phyloP scores from a whole-genome alignment of 495 filamentous ascomycete genomes.

The Friedmanniomyces simplex region DNA sequence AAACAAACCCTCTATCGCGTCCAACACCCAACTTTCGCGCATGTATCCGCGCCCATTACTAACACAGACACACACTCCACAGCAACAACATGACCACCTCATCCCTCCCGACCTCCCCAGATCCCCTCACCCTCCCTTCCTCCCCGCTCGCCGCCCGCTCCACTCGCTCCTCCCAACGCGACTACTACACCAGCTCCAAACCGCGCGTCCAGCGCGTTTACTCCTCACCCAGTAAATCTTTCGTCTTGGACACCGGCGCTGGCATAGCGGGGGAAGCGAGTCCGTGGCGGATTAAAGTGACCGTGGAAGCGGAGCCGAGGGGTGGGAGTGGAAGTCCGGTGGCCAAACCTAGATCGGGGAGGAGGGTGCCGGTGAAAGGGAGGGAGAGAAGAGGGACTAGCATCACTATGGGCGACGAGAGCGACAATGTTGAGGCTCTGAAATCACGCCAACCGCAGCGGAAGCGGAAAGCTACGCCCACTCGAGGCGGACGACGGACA shows the following conservation, averaged over 20 bases:
- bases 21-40: neutral
- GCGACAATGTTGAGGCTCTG: conserved; percentile 11
- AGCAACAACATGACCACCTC: neutral
- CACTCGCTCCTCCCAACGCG: neutral
- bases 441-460: neutral
- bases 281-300: conserved; percentile 34
- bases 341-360: conserved; percentile 5
- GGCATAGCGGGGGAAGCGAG: conserved; percentile 17
- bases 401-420: conserved; percentile 21
- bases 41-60: no score
- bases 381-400: neutral
- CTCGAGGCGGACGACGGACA: conserved; percentile 1
- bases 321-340: conserved; percentile 17
- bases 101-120: conserved; percentile 5
- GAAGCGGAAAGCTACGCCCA: conserved; percentile 27
- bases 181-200: neutral
- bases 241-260: conserved; percentile 26
- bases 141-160: conserved; percentile 5
- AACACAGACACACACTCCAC: neutral
- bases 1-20: no score
- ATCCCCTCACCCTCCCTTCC: conserved; percentile 15
- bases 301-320: conserved; percentile 33
- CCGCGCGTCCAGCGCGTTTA: neutral
- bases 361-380: no score
- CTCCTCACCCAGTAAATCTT: conserved; percentile 30